Conservation (phyloP, 2,329 filamentous ascomycete species). For the Fusarium sacchari region DNA sequence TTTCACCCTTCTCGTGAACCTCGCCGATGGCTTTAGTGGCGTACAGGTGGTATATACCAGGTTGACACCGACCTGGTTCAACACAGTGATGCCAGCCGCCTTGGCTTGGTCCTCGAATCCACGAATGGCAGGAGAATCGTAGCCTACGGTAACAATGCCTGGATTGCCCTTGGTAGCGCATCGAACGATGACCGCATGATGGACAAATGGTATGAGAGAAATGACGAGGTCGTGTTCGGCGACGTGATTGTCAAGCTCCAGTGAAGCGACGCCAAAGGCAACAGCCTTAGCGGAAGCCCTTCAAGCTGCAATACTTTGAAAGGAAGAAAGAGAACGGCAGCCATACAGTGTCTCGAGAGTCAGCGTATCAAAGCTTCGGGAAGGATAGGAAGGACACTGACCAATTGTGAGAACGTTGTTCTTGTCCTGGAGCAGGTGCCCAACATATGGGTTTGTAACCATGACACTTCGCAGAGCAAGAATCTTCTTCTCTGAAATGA, state of each 20-base stretch:
- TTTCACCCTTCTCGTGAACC: not conserved
- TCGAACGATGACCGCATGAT: not conserved
- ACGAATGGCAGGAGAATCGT: not conserved
- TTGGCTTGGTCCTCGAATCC: not conserved
- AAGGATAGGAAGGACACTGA: too few relatives aligned
- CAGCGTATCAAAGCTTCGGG: not conserved
- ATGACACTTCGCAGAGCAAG: not conserved
- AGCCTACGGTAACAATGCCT: not conserved
- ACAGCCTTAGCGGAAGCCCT: accelerated
- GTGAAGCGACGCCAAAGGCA: not conserved
- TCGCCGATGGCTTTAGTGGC: not conserved
- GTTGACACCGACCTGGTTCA: not conserved
- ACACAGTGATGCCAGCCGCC: not conserved
- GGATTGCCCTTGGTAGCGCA: not conserved
- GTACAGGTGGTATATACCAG: not conserved
- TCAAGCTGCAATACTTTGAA: not conserved
- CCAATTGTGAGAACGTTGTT: not conserved
- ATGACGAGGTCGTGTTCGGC: not conserved
- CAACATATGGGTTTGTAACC: not conserved
- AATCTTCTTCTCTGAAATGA: not conserved
- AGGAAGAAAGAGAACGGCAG: not conserved
- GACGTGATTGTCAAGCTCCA: not conserved
- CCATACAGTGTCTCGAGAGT: not conserved
- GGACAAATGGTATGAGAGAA: not conserved
- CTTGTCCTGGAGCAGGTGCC: not conserved